Base-by-base conservation (phyloP, 2,329 filamentous ascomycete species). In the Fusarium luffae region DNA sequence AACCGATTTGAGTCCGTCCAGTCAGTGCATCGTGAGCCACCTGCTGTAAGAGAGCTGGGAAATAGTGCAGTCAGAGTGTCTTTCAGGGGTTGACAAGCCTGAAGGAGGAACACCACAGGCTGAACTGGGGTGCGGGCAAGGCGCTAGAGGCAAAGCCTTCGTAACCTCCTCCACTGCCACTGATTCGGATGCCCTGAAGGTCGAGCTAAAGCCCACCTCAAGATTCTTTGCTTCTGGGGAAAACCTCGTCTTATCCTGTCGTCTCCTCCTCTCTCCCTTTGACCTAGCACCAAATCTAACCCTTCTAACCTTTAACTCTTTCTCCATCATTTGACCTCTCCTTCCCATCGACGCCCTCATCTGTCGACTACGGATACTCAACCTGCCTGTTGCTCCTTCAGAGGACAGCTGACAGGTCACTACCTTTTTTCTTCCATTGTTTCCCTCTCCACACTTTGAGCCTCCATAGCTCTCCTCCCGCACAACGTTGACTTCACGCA, bases 391-490 rank as follows among this genome's bases (percentile, higher is more conserved):
- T 75, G 74, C 71, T 75, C 73, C 70, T 71, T 77, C 78, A 78
- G 79, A 80, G 77, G 78, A 79, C 78, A 79, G 75, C 77, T 77
- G 76, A 80, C 79, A 74, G 77, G 78, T 77, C 69, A 64, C 67
- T 69, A 66, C 63, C 66, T 64, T 67, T 73, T 66, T 65, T 61
- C 49, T 62, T 62, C 56, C 48, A 66, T 62, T 66, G 63, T 61
- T 68, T 68, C 73, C 70, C 75, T 74, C 74, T 74, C 73, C 79
- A 79, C 78, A 65, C 61, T 60, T 60, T 55, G 73, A 75, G 73
- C 73, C 66, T 66, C 62, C 63, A 66, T 71, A 74, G 73, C 73
- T 75, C 73, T 71, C 72, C 68, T 68, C 71, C 68, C 62, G 47
- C 63, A 71, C 74, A 68, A 73, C 62, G 65, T 32, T 51, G 28